phyloP scores from a whole-genome alignment of 306 rosid species.

The Albizia julibrissin region DNA sequence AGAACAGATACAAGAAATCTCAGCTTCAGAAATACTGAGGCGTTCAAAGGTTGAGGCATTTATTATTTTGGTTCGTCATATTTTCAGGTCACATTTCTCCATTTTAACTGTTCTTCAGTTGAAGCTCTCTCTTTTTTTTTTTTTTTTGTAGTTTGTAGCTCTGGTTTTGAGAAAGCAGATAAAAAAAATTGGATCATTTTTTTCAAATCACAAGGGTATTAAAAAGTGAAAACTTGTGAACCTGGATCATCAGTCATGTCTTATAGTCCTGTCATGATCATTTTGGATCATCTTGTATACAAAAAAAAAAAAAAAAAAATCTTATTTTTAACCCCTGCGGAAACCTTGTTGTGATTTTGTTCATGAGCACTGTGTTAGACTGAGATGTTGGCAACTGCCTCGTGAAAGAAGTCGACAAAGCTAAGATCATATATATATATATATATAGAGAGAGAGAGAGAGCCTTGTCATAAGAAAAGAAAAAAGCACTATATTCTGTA shows the following conservation, averaged over 20 bases:
- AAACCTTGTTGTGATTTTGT: neutral
- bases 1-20: conserved; percentile 67
- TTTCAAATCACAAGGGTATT: neutral
- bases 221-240: neutral
- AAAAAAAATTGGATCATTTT: neutral
- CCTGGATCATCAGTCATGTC: conserved; percentile 3
- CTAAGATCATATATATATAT: neutral
- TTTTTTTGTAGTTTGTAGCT: conserved; percentile 13
- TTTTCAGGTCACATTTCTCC: conserved; percentile 10
- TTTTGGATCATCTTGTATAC: neutral
- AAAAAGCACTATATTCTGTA: conserved; percentile 47
- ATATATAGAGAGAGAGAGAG: neutral
- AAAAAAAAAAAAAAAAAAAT: neutral
- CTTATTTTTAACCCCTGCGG: neutral
- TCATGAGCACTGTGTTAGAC: neutral
- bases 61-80: neutral
- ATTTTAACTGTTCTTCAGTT: conserved; percentile 6
- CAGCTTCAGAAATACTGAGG: conserved; percentile 34
- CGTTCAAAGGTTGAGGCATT: conserved; percentile 18
- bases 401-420: conserved; percentile 2
- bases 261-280: conserved; percentile 1
- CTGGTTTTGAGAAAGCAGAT: neutral
- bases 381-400: neutral
- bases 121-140: neutral
- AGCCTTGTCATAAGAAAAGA: conserved; percentile 19